These are phyloP conservation scores for Setaria italica DNA, from an alignment of 202 grass and related monocot species.

Conservation along the genomic window DNA sequence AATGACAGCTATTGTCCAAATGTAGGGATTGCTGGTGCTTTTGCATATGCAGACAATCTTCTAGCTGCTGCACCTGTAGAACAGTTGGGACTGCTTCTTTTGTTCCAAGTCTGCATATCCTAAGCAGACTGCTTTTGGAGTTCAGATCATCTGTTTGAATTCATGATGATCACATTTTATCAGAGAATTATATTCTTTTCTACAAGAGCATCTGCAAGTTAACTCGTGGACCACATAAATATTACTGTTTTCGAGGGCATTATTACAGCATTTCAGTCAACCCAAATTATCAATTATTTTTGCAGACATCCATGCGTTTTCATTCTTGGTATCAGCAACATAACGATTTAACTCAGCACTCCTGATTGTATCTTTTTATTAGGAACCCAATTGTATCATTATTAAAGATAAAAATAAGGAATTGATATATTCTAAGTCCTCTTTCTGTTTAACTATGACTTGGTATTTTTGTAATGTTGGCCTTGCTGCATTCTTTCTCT, in stretches of 20 bases:
- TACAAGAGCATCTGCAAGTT: not conserved
- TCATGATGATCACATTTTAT: slow-evolving; percentile 18
- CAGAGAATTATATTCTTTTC: not conserved
- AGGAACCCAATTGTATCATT: not conserved
- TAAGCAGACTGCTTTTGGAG: slow-evolving; percentile 12
- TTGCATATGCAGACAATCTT: slow-evolving; percentile 86
- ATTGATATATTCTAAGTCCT: not conserved
- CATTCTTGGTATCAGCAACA: not conserved
- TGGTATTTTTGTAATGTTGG: not conserved
- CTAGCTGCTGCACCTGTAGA: slow-evolving; percentile 77
- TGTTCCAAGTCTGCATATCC: slow-evolving; percentile 68
- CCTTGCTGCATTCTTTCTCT: slow-evolving; percentile 31
- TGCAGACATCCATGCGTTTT: not conserved
- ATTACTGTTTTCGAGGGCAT: slow-evolving; percentile 2
- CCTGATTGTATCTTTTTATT: not conserved
- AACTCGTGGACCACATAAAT: slow-evolving; percentile 8
- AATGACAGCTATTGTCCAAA: not conserved
- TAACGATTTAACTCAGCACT: not conserved
- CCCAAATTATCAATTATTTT: not conserved
- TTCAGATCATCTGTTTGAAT: slow-evolving; percentile 28
- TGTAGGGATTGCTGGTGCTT: slow-evolving; percentile 74
- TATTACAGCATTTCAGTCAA: slow-evolving; percentile 26
- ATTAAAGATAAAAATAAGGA: slow-evolving; percentile 1
- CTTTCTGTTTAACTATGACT: not conserved
- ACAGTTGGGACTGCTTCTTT: slow-evolving; percentile 76